Evolutionary conservation across 495 filamentous ascomycete species (phyloP).

Genomic region (Penicillium dipodomyicola): DNA sequence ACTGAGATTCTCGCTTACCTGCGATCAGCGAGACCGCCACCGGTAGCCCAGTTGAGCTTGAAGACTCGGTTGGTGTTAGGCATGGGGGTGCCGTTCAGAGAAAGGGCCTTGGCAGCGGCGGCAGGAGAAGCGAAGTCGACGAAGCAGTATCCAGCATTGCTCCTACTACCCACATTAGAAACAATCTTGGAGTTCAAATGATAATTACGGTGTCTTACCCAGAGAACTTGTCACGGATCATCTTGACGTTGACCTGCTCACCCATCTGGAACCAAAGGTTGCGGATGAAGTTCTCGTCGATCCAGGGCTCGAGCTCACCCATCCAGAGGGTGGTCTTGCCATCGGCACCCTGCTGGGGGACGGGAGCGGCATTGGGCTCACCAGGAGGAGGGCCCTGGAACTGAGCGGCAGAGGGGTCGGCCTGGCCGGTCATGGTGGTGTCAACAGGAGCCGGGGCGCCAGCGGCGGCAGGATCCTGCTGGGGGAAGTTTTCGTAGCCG

Average conservation of each 20-base stretch:
- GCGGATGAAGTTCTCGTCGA: conserved; percentile 98
- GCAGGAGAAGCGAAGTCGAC: conserved; percentile 85
- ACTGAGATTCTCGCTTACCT: conserved; percentile 54
- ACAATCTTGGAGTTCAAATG: conserved; percentile 17
- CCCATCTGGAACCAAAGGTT: conserved; percentile 87
- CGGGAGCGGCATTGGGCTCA: conserved; percentile 50
- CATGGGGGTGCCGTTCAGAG: conserved; percentile 84
- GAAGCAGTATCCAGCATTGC: conserved; percentile 98
- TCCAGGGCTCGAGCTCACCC: conserved; percentile 99
- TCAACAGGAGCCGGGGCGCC: conserved; percentile 53
- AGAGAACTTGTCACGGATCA: conserved; percentile 99
- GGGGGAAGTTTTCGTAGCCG: conserved; percentile 57
- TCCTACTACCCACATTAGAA: conserved; percentile 59
- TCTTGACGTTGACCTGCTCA: conserved; percentile 96
- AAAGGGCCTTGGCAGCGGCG: conserved; percentile 85
- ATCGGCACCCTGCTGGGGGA: conserved; percentile 57
- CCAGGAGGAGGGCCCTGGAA: conserved; percentile 55
- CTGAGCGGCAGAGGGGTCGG: conserved; percentile 53
- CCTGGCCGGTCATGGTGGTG: conserved; percentile 50
- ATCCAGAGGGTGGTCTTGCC: conserved; percentile 91
- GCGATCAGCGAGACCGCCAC: conserved; percentile 90
- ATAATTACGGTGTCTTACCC: conserved; percentile 62
- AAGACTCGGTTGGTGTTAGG: conserved; percentile 94
- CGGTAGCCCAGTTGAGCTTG: conserved; percentile 99
- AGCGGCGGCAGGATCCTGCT: conserved; percentile 54